Percentiles rank a stretch among this genome's conserved stretches.
Evolutionary conservation across 805 yeast species (phyloP).

Genomic region (Lipomyces anomalus): DNA sequence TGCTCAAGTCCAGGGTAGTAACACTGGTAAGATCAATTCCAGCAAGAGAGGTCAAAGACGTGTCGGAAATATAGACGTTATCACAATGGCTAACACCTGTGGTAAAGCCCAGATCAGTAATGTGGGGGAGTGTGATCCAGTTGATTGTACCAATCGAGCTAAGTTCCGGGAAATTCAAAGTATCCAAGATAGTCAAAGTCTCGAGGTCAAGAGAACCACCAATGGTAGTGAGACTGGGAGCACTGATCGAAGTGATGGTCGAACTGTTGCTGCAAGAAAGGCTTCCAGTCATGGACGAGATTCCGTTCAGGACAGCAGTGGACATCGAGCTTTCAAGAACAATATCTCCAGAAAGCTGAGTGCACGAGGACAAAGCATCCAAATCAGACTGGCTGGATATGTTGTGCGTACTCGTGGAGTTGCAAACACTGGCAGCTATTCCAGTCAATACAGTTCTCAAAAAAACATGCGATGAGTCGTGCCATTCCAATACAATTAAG

Average conservation of each 20-base stretch:
- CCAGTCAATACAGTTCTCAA: not conserved
- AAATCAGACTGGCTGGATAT: constrained; percentile 78
- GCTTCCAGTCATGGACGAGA: constrained; percentile 72
- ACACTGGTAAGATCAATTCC: constrained; percentile 38
- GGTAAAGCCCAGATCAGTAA: constrained; percentile 61
- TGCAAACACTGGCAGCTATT: constrained; percentile 17
- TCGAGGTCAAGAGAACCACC: constrained; percentile 62
- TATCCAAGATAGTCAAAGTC: constrained; percentile 58
- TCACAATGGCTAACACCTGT: constrained; percentile 68
- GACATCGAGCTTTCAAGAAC: constrained; percentile 51
- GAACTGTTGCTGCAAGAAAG: constrained; percentile 63
- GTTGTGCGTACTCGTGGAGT: constrained; percentile 47
- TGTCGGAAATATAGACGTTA: constrained; percentile 47
- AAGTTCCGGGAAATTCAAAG: constrained; percentile 71
- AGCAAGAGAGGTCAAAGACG: constrained; percentile 36
- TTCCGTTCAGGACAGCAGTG: constrained; percentile 54
- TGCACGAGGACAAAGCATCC: constrained; percentile 66
- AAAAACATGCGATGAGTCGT: not conserved
- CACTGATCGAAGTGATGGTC: constrained; percentile 56
- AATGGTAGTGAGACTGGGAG: constrained; percentile 71
- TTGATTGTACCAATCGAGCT: constrained; percentile 74
- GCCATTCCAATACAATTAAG: not conserved
- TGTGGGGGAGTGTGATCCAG: constrained; percentile 83
- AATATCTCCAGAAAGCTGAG: constrained; percentile 74
- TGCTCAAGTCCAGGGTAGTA: constrained; percentile 61